Base-by-base conservation (phyloP, 805 yeast genomes). In the Lachancea mirantina region DNA sequence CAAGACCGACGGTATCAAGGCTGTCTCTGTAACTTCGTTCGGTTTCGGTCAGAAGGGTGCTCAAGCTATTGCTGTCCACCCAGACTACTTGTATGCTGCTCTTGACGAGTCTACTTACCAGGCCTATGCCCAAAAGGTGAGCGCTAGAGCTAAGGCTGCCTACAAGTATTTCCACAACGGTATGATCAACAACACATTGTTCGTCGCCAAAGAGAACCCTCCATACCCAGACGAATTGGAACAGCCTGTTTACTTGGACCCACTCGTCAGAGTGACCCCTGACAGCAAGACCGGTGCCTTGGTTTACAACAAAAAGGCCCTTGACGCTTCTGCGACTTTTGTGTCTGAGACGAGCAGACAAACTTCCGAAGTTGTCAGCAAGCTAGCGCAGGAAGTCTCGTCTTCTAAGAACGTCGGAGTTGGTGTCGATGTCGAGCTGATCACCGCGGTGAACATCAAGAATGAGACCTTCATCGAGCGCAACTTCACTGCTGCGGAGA, bases 41-140 rank as follows among this genome's bases (percentile, higher is more conserved):
- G 99, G 99, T 62, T 92, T 92, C 61, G 99, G 99, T 60, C 99
- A 92, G 70, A 92, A 92, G 73, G 99, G 99, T 68, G 98, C 87
- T 36, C 95, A 87, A 63, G 96, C 95, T 29, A 65, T 92, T 59
- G 82, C 78, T 36, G 72, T 92, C 43, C 94, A 89, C 67, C 83
- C 96, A 41, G 96, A 89, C 64, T 92, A 87, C 74, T 71, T 94
- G 64, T 85, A 66, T 59, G 94, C 94, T 40, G 77, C 84, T 21
- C 71, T 92, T 55, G 79, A 78, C 55, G 72, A 74, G 62, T 57
- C 65, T 23, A 72, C 80, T 43, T 94, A 85, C 64, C 76, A 76
- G 45, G 65, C 68, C 11, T 92, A 92, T 61, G 74, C 68, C 40
- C 52, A 57, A 32, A 84, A 78, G 68, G 95, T 87, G 44, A 56